phyloP scores from a whole-genome alignment of 2,329 filamentous ascomycete species.

The Penicillium sp. region DNA sequence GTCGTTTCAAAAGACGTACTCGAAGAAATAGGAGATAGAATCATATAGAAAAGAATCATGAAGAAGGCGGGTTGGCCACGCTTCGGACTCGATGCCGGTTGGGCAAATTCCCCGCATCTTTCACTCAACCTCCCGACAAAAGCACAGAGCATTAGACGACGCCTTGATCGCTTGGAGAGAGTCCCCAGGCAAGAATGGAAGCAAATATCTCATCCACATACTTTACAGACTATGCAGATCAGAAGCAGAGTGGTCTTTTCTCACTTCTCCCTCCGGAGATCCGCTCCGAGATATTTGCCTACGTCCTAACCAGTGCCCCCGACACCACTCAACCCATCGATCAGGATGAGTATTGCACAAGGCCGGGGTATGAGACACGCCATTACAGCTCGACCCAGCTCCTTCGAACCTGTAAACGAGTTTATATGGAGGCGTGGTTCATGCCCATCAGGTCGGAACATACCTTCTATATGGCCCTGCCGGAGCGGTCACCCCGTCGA shows the following conservation, averaged over 20 bases:
- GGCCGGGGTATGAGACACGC: conserved; percentile 42
- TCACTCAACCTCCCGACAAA: not conserved
- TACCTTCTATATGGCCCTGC: conserved; percentile 35
- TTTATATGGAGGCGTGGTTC: conserved; percentile 45
- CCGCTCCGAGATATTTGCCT: conserved; percentile 47
- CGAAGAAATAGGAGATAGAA: not conserved
- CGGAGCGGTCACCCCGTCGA: conserved; percentile 31
- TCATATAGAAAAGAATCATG: not conserved
- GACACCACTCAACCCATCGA: conserved; percentile 29
- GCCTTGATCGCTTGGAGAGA: not conserved
- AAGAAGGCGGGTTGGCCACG: not conserved
- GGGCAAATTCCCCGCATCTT: not conserved
- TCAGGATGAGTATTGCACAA: conserved; percentile 35
- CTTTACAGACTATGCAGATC: conserved; percentile 11
- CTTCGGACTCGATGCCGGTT: not conserved
- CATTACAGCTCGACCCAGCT: conserved; percentile 37
- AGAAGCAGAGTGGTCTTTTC: conserved; percentile 32
- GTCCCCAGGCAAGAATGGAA: not conserved
- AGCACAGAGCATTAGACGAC: not conserved
- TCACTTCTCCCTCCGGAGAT: conserved; percentile 47
- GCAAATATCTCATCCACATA: not conserved
- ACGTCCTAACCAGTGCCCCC: conserved; percentile 39
- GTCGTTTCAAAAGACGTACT: too few species aligned
- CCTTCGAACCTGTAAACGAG: conserved; percentile 42
- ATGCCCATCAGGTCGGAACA: conserved; percentile 42